Evolutionary conservation across 176 grass and related monocot genomes (phyloP).

Genomic region (Phyllostachys edulis): DNA sequence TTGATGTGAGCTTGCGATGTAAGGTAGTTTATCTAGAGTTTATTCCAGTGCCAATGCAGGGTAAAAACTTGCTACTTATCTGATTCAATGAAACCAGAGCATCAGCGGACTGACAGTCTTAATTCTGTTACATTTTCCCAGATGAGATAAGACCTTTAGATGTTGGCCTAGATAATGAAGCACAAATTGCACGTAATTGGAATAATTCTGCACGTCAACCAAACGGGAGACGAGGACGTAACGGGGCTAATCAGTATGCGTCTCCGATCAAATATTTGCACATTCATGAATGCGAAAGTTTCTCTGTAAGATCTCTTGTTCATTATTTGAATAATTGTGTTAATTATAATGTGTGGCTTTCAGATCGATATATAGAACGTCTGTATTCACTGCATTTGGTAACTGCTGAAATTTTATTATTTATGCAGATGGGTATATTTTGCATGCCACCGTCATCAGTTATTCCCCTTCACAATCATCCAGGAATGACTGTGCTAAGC

Average conservation of each 20-base stretch:
- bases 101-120: neutral
- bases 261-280: conserved; percentile 90
- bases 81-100: conserved; percentile 19
- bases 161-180: conserved; percentile 87
- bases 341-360: neutral
- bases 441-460: conserved; percentile 91
- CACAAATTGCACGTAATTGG: conserved; percentile 71
- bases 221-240: conserved; percentile 77
- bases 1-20: neutral
- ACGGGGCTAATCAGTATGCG: conserved; percentile 51
- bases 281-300: conserved; percentile 87
- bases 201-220: conserved; percentile 46
- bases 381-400: neutral
- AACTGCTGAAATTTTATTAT: conserved; percentile 7
- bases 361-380: neutral
- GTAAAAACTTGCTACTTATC: neutral
- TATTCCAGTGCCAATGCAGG: conserved; percentile 1
- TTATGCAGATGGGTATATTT: conserved; percentile 93
- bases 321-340: conserved; percentile 15
- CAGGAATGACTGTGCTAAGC: conserved; percentile 95
- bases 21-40: neutral
- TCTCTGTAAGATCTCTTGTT: conserved; percentile 68
- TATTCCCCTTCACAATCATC: conserved; percentile 99
- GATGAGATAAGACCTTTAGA: conserved; percentile 88
- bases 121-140: conserved; percentile 36